phyloP scores from a whole-genome alignment of 176 grass and related monocot genomes.

The Oryza punctata region DNA sequence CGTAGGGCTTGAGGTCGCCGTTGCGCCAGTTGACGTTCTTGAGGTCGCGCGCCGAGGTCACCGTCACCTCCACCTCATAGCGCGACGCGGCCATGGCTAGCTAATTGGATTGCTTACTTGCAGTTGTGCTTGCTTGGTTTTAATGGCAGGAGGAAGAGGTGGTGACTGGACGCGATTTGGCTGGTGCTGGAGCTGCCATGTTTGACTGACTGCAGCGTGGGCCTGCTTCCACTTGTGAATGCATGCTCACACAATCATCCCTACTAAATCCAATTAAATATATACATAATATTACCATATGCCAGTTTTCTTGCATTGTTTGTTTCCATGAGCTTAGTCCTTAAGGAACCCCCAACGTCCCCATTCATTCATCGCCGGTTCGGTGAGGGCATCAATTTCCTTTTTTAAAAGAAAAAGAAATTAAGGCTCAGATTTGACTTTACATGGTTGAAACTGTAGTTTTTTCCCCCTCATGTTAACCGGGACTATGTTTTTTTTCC shows the following conservation, averaged over 20 bases:
- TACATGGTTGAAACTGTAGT: too few relatives aligned
- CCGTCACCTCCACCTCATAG: constrained; percentile 69
- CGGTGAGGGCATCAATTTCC: not conserved
- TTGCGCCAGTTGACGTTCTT: constrained; percentile 89
- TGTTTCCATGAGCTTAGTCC: not conserved
- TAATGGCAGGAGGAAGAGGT: not conserved
- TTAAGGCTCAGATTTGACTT: too few relatives aligned
- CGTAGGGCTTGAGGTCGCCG: constrained; percentile 67
- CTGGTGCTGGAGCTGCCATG: not conserved
- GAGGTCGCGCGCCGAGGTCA: constrained; percentile 61
- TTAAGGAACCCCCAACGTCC: not conserved
- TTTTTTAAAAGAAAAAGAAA: too few relatives aligned
- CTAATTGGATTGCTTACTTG: too few relatives aligned
- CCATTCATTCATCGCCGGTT: not conserved
- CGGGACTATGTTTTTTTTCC: too few relatives aligned
- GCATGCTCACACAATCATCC: too few relatives aligned
- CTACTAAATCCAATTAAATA: not conserved
- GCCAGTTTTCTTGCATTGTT: not conserved
- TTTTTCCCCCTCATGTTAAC: too few relatives aligned
- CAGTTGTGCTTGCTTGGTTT: too few relatives aligned
- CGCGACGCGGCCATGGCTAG: constrained; percentile 40
- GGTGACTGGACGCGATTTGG: too few relatives aligned
- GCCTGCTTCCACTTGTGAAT: not conserved
- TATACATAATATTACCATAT: not conserved
- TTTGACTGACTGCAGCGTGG: not conserved